These are phyloP conservation scores for Rhodotorula sp. DNA, from an alignment of 1,284 basidiomycete species.

Conservation along the genomic window DNA sequence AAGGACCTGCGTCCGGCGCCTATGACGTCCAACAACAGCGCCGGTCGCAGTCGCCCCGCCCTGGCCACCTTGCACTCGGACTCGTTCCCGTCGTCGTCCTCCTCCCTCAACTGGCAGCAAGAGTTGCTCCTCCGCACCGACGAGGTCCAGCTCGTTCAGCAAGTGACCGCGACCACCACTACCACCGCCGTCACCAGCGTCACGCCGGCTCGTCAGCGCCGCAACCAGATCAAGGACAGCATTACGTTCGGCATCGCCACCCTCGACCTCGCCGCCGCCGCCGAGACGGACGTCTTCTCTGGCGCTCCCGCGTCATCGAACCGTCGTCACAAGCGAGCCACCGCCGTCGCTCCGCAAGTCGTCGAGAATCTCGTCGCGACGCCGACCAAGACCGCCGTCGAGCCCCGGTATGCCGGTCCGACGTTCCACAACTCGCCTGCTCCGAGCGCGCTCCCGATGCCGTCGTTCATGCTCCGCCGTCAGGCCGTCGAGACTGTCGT, in stretches of 20 bases:
- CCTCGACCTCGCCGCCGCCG: constrained; percentile 13
- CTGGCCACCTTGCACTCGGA: constrained; percentile 18
- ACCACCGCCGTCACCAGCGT: constrained; percentile 1
- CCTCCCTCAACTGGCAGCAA: constrained; percentile 39
- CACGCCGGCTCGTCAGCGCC: constrained; percentile 26
- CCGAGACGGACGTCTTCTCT: neutral
- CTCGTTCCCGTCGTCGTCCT: neutral
- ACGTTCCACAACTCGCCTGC: constrained; percentile 41
- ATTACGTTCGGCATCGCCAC: constrained; percentile 34
- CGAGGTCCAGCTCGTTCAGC: constrained; percentile 1
- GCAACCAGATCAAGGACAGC: constrained; percentile 28
- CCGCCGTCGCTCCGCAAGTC: neutral
- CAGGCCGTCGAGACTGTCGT: constrained; percentile 8
- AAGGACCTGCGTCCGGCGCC: neutral
- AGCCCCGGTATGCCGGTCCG: constrained; percentile 38
- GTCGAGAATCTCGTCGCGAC: constrained; percentile 8
- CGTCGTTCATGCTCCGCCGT: constrained; percentile 33
- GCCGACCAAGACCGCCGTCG: constrained; percentile 11
- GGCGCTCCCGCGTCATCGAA: neutral
- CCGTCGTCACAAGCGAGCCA: neutral
- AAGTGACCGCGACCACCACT: neutral
- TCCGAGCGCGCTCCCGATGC: constrained; percentile 31
- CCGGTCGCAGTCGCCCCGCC: constrained; percentile 16
- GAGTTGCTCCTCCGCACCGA: constrained; percentile 28
- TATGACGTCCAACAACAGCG: constrained; percentile 1